phyloP scores from a whole-genome alignment of 441 rosid genomes.

The Macaranga tanarius region DNA sequence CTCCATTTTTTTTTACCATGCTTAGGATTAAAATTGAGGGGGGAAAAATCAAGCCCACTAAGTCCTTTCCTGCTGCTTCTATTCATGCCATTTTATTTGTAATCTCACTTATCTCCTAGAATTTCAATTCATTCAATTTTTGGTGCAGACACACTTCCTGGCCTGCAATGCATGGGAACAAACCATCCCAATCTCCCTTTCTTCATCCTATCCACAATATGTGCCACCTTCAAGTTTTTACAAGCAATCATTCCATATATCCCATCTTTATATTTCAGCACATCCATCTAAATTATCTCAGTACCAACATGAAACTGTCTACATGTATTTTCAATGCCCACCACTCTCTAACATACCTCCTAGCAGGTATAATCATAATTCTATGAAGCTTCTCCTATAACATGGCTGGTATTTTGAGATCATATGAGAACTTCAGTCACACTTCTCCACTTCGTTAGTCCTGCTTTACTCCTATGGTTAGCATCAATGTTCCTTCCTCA shows the following conservation, averaged over 20 bases:
- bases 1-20: too few relatives aligned
- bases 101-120: too few relatives aligned
- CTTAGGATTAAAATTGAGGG: too few relatives aligned
- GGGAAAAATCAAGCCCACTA: too few relatives aligned
- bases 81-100: too few relatives aligned
- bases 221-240: background rate
- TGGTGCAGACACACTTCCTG: too few relatives aligned
- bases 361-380: background rate
- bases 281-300: background rate
- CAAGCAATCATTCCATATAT: background rate
- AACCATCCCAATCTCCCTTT: background rate
- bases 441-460: background rate
- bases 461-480: background rate
- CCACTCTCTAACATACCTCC: background rate
- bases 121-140: too few relatives aligned
- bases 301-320: background rate
- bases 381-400: background rate
- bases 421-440: background rate
- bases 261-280: background rate
- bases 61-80: too few relatives aligned
- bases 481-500: too few relatives aligned
- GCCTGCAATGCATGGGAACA: background rate
- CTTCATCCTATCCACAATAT: background rate
- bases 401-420: background rate
- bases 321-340: background rate